Evolutionary conservation across 495 filamentous ascomycete genomes (phyloP).

Genomic region (Emericellopsis terricola): DNA sequence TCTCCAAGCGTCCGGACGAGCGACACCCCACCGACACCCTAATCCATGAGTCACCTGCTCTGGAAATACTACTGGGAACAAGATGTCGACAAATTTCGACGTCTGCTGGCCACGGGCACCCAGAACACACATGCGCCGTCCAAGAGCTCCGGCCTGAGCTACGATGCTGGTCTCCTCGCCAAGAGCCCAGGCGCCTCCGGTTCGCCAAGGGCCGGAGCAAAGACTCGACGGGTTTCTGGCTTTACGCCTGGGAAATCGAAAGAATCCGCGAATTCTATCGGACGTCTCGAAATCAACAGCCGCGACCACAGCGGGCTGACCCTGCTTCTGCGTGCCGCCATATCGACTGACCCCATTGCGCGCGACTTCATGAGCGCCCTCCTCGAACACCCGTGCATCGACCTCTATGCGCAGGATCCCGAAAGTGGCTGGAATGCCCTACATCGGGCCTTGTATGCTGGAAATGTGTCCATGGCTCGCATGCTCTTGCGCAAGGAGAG

Average conservation of each 20-base stretch:
- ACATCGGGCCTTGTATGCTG: conserved; percentile 82
- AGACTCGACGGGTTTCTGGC: conserved; percentile 25
- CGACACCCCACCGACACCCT: conserved; percentile 7
- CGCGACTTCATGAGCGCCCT: conserved; percentile 57
- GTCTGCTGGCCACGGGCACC: conserved; percentile 52
- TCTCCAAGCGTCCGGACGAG: conserved; percentile 43
- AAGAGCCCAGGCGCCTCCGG: conserved; percentile 11
- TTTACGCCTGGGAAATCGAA: conserved; percentile 13
- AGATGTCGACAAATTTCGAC: conserved; percentile 83
- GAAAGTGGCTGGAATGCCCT: conserved; percentile 95
- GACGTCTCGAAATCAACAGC: conserved; percentile 59
- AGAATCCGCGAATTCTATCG: conserved; percentile 24
- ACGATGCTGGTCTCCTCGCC: conserved; percentile 10
- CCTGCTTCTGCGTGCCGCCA: conserved; percentile 70
- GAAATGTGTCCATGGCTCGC: conserved; percentile 74
- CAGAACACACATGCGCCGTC: conserved; percentile 28
- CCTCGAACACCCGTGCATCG: conserved; percentile 62
- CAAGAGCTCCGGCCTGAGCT: conserved; percentile 17
- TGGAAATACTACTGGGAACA: conserved; percentile 93
- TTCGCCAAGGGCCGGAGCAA: conserved; percentile 24
- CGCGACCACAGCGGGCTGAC: conserved; percentile 64
- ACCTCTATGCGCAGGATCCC: conserved; percentile 69
- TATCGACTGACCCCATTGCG: conserved; percentile 48
- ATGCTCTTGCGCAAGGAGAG: conserved; percentile 60
- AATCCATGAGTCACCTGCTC: conserved; percentile 79